Evolutionary conservation across 805 yeast species (phyloP), one percentile per base, ranked within the genome.

Genomic region (Millerago galiae): DNA sequence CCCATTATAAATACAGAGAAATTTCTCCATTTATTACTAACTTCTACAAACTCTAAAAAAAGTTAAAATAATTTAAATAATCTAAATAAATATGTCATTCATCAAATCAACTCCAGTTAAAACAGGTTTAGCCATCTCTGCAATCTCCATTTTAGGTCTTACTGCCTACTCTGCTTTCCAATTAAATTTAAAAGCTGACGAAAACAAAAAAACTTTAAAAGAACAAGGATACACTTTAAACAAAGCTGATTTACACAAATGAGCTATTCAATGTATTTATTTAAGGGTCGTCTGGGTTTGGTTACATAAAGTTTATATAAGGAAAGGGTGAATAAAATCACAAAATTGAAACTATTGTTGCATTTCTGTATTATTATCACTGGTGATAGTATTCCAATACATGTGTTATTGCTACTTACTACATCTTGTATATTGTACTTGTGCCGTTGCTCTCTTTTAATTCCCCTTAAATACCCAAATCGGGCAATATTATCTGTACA

Each of bases 161-260:
- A 45, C 55, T 9, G 53, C 50, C 3, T 55, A 55, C 50, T 53
- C 59, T 34, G 34, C 50, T 6, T 32, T 45, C 26, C 50, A 56
- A 41, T 25, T 56, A 15, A 50, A 44, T 26, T 34, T 46, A 2
- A 56, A 53, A 42, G 49, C 57, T 11, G 48, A 42, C 32, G 60
- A 56, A 43, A 56, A 56, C 46, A 37, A 43, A 26, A 44, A 41
- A 9, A 39, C 51, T 5, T 32, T 55, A 30, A 40, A 41, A 17
- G 42, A 46, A 13, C 44, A 45, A 21, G 38, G 46, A 3, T 42
- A 26, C 31, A 43, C 40, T 16, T 24, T 44, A 16, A 41, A 34
- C 40, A 44, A 43, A 21, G 40, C 46, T n/a, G 42, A 40, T 8
- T 35, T 40, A 5, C 49, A 43, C 31, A 45, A 45, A 38, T 45